Evolutionary conservation across 352 stramenopile genomes (phyloP).

Genomic region (Globisporangium sylvaticum): DNA sequence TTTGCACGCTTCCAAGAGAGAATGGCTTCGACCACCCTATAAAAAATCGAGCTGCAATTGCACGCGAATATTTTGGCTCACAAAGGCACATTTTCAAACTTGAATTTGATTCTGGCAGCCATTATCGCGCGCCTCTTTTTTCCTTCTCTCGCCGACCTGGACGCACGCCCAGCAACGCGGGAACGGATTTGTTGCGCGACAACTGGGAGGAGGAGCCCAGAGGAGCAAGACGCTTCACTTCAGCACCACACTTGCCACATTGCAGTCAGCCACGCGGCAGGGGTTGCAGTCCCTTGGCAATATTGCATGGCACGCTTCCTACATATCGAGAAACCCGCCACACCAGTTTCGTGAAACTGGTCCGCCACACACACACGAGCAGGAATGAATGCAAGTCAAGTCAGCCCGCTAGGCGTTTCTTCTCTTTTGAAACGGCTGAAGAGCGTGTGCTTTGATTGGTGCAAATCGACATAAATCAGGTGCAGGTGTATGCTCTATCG

Average conservation of each 20-base stretch:
- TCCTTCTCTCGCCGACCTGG: background rate
- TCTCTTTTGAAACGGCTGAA: background rate
- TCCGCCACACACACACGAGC: too few species aligned
- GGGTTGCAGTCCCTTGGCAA: background rate
- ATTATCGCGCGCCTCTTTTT: background rate
- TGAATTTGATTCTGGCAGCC: background rate
- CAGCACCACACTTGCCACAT: slow-evolving; percentile 1
- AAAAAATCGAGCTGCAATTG: background rate
- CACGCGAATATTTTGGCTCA: background rate
- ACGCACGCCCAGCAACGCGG: background rate
- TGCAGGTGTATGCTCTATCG: background rate
- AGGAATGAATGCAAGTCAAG: background rate
- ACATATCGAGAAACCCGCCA: too few species aligned
- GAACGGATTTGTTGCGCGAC: background rate
- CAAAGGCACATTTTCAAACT: background rate
- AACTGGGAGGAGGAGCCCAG: background rate
- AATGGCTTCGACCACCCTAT: background rate
- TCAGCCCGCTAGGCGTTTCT: background rate
- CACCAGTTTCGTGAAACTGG: too few species aligned
- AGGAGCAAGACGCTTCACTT: background rate
- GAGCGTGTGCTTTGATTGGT: background rate
- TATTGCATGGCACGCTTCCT: background rate
- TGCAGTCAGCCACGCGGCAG: background rate
- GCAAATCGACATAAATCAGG: background rate
- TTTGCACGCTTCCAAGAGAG: background rate